These are phyloP conservation scores for Suillus paluster DNA, from an alignment of 768 basidiomycete genomes.

Conservation along the genomic window DNA sequence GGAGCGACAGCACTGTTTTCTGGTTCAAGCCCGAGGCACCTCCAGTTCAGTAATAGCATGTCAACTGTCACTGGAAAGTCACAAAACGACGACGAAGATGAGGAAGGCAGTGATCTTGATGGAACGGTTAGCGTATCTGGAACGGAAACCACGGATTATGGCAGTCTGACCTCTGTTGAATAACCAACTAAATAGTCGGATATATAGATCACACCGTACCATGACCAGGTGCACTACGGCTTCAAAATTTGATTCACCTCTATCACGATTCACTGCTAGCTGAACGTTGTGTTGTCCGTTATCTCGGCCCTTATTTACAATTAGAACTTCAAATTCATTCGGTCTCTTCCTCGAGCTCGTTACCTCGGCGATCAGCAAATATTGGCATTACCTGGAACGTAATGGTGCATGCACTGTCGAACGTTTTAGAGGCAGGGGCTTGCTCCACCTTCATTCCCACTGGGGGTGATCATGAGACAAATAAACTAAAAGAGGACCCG, in stretches of 20 bases:
- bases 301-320: not conserved
- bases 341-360: not conserved
- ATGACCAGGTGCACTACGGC: not conserved
- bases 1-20: constrained; percentile 26
- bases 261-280: too few relatives aligned
- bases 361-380: too few relatives aligned
- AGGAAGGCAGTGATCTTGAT: constrained; percentile 40
- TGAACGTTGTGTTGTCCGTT: not conserved
- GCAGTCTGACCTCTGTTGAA: constrained; percentile 58
- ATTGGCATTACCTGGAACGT: not conserved
- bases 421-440: not conserved
- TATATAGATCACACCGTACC: not conserved
- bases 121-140: constrained; percentile 44
- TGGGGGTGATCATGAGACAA: too few relatives aligned
- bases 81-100: constrained; percentile 20
- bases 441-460: not conserved
- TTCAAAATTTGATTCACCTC: not conserved
- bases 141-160: constrained; percentile 44
- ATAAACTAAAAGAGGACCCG: too few relatives aligned
- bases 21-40: constrained; percentile 22
- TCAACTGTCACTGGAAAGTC: constrained; percentile 17
- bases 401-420: not conserved
- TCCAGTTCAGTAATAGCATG: constrained; percentile 25
- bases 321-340: constrained; percentile 5
- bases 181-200: constrained; percentile 19